Conservation (phyloP, 2,329 filamentous ascomycete genomes). For the Verticillium longisporum region DNA sequence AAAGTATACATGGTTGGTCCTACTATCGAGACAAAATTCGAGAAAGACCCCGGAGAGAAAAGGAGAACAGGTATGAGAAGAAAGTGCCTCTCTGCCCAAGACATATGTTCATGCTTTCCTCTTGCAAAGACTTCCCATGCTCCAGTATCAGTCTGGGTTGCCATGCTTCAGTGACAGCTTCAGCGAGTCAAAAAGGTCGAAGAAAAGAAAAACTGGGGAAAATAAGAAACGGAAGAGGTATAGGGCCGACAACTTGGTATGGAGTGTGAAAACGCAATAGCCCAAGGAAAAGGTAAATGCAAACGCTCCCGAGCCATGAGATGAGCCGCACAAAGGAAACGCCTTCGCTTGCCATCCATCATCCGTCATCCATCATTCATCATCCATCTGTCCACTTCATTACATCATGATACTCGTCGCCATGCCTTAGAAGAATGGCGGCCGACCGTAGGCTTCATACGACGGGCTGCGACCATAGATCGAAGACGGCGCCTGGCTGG, state of each 20-base stretch:
- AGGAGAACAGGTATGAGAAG: background rate
- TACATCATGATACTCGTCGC: conserved; percentile 1
- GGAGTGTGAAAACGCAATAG: conserved; percentile 14
- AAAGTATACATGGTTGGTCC: conserved; percentile 9
- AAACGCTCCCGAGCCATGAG: conserved; percentile 9
- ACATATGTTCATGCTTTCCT: background rate
- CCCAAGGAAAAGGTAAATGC: conserved; percentile 14
- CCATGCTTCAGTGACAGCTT: background rate
- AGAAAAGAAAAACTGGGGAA: background rate
- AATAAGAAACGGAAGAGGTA: conserved; percentile 2
- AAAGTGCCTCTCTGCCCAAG: background rate
- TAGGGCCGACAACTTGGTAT: conserved; percentile 5
- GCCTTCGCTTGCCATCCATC: background rate
- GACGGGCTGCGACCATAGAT: conserved; percentile 16
- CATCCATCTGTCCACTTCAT: background rate
- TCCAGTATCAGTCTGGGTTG: background rate
- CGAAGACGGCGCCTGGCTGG: conserved; percentile 43
- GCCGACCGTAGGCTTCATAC: conserved; percentile 13
- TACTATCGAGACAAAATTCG: conserved; percentile 15
- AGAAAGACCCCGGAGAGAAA: conserved; percentile 9
- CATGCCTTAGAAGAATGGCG: conserved; percentile 7
- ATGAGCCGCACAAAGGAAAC: background rate
- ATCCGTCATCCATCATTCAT: background rate
- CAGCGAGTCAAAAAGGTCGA: background rate
- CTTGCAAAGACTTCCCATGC: background rate